These are phyloP conservation scores for Myotisia sp. DNA, from an alignment of 2,329 filamentous ascomycete species.

Conservation along the genomic window DNA sequence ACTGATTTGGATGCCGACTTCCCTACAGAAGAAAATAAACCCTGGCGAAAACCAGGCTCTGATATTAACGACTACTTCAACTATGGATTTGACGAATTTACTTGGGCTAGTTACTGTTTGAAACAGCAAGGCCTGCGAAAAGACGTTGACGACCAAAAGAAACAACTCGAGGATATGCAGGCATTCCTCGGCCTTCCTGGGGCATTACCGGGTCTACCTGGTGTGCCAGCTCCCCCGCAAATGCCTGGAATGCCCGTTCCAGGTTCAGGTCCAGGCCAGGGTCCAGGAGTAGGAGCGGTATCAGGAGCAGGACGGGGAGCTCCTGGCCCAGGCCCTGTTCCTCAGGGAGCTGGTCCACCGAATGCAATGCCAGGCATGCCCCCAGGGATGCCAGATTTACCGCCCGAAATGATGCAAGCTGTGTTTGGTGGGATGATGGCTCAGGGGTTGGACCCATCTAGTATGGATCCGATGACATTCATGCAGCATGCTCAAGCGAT, in stretches of 20 bases:
- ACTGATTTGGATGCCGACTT: constrained; percentile 63
- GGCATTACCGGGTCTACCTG: constrained; percentile 34
- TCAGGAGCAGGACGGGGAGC: constrained; percentile 6
- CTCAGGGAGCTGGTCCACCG: constrained; percentile 9
- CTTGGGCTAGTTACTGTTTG: constrained; percentile 84
- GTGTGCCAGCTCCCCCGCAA: constrained; percentile 18
- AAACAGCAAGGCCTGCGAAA: constrained; percentile 70
- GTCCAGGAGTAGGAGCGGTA: constrained; percentile 1
- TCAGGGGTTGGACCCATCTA: constrained; percentile 39
- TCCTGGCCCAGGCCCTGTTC: constrained; percentile 8
- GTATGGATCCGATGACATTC: constrained; percentile 41
- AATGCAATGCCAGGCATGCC: constrained; percentile 32
- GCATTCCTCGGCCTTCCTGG: constrained; percentile 40
- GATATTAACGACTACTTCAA: constrained; percentile 98
- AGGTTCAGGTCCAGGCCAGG: constrained; percentile 15
- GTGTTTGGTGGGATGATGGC: constrained; percentile 43
- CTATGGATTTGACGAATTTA: constrained; percentile 97
- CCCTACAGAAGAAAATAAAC: constrained; percentile 63
- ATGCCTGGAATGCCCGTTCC: constrained; percentile 11
- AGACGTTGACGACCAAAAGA: constrained; percentile 71
- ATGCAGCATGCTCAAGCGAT: constrained; percentile 41
- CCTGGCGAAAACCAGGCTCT: constrained; percentile 86
- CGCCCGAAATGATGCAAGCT: constrained; percentile 44
- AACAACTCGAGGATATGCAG: constrained; percentile 47
- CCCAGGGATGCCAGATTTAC: constrained; percentile 37